Conservation (phyloP, 2,329 filamentous ascomycete species). For the Rutstroemia sp. region DNA sequence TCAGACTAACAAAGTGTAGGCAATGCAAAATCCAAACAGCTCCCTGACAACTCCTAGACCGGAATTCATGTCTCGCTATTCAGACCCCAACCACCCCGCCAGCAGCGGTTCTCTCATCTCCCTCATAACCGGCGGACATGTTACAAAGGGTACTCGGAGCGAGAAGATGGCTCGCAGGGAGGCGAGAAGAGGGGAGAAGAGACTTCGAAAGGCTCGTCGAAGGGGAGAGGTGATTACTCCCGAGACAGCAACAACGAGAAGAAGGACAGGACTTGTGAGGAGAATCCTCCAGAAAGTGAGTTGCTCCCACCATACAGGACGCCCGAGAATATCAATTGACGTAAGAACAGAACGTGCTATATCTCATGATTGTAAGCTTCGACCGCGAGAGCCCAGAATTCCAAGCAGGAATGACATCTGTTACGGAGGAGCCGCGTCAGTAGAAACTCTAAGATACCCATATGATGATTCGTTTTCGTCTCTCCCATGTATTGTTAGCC, state of each 20-base stretch:
- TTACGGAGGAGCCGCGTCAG: not conserved
- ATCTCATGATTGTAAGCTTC: conserved; percentile 40
- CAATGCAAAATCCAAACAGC: conserved; percentile 34
- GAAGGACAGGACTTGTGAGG: conserved; percentile 16
- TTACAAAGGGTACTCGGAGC: conserved; percentile 17
- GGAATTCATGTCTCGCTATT: conserved; percentile 39
- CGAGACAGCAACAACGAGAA: not conserved
- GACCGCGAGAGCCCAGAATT: not conserved
- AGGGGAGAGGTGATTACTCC: not conserved
- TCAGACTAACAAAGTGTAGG: not conserved
- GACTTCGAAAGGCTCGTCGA: not conserved
- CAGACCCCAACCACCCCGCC: conserved; percentile 44
- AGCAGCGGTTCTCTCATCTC: conserved; percentile 41
- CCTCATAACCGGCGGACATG: conserved; percentile 38
- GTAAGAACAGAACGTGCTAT: conserved; percentile 37
- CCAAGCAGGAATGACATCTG: not conserved
- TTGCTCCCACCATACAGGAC: not conserved
- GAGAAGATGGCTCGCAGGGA: not conserved
- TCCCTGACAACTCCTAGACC: conserved; percentile 30
- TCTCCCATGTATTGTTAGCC: too few relatives aligned
- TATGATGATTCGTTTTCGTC: too few relatives aligned
- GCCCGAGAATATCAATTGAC: not conserved
- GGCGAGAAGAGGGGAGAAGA: not conserved
- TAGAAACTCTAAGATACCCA: not conserved
- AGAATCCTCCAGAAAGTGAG: conserved; percentile 29